Conservation (phyloP, 2,329 filamentous ascomycete species). For the Claviceps pusilla region DNA sequence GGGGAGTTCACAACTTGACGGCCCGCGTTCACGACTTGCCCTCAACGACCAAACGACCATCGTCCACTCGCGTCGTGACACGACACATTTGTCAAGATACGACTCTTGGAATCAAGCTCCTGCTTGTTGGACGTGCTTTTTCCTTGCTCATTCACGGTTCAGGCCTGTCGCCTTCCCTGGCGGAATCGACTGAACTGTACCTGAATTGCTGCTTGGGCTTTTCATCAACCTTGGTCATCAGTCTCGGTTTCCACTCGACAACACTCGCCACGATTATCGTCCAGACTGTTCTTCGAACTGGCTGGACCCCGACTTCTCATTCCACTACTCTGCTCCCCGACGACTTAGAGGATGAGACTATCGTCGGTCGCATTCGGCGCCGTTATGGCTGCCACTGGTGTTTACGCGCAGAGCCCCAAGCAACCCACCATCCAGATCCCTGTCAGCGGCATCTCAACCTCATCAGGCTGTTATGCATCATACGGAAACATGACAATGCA, state of each 20-base stretch:
- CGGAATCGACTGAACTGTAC: slow-evolving; percentile 12
- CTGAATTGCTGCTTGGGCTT: background rate
- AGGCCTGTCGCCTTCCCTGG: slow-evolving; percentile 8
- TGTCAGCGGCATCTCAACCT: slow-evolving; percentile 21
- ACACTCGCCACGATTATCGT: background rate
- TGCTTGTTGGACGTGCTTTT: background rate
- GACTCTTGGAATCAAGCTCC: background rate
- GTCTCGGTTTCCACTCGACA: background rate
- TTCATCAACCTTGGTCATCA: background rate
- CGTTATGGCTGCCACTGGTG: slow-evolving; percentile 15
- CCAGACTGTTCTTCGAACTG: background rate
- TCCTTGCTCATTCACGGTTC: background rate
- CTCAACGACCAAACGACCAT: background rate
- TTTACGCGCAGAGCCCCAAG: slow-evolving; percentile 7
- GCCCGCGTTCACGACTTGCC: background rate
- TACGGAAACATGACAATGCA: slow-evolving; percentile 23
- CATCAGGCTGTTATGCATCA: slow-evolving; percentile 37
- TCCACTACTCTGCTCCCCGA: background rate
- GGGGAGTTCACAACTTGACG: background rate
- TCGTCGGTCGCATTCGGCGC: slow-evolving; percentile 15
- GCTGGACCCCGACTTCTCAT: background rate
- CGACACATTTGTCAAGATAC: background rate
- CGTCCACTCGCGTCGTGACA: background rate
- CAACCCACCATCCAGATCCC: slow-evolving; percentile 26
- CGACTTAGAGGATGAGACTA: slow-evolving; percentile 16